Conservation (phyloP, 331 rosid genomes). For the Cucumis variabilis region DNA sequence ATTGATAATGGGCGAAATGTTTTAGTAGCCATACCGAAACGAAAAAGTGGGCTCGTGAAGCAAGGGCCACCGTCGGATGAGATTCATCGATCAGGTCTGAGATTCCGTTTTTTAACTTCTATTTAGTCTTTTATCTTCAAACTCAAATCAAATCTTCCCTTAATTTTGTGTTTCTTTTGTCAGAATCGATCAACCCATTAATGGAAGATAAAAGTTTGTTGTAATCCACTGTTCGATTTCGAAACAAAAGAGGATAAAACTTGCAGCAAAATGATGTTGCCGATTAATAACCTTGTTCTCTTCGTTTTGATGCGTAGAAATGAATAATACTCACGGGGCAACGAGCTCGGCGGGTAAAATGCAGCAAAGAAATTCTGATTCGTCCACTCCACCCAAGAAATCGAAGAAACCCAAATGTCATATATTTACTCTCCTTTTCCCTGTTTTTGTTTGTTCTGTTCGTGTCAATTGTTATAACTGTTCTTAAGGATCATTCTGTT, state of each 20-base stretch:
- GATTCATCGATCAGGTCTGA: conserved; percentile 26
- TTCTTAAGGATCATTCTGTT: not conserved
- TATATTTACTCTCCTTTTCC: not conserved
- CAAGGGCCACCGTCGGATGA: conserved; percentile 27
- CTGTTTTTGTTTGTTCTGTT: not conserved
- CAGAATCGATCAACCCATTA: not conserved
- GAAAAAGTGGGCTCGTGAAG: not conserved
- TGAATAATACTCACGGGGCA: conserved; percentile 45
- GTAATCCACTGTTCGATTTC: conserved; percentile 18
- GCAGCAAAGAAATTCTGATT: conserved; percentile 37
- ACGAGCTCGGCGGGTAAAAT: conserved; percentile 49
- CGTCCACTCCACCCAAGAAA: conserved; percentile 41
- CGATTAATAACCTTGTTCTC: not conserved
- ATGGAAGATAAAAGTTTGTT: not conserved
- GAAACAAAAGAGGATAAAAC: not conserved
- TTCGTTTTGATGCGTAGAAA: conserved; percentile 33
- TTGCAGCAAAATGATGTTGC: not conserved
- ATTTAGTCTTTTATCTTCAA: not conserved
- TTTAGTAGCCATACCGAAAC: not conserved
- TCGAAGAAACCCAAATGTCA: conserved; percentile 76
- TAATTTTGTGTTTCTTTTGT: not conserved
- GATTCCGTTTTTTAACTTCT: not conserved
- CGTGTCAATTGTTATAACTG: not conserved
- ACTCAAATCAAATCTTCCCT: not conserved
- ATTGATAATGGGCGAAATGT: conserved; percentile 12